Conservation (phyloP, 306 rosid species). For the Prunus mume region DNA sequence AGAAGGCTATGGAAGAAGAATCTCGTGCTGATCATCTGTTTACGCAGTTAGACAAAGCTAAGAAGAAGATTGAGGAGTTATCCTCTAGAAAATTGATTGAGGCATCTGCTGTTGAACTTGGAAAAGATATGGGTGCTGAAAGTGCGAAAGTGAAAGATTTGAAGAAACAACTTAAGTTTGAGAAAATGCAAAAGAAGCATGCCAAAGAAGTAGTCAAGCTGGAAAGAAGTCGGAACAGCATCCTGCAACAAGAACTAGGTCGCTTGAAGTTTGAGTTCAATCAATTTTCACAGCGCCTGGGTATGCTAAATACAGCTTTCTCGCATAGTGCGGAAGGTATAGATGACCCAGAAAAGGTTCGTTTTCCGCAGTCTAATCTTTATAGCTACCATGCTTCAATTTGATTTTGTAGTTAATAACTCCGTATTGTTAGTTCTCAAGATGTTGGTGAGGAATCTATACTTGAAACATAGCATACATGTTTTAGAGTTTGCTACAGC, state of each 20-base stretch:
- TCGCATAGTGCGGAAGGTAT: slow-evolving; percentile 39
- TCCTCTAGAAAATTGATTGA: slow-evolving; percentile 42
- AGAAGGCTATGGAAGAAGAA: slow-evolving; percentile 55
- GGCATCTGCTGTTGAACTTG: slow-evolving; percentile 31
- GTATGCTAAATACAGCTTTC: slow-evolving; percentile 46
- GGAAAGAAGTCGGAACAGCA: slow-evolving; percentile 49
- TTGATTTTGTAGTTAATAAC: background rate
- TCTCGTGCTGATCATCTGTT: slow-evolving; percentile 47
- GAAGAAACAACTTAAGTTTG: slow-evolving; percentile 58
- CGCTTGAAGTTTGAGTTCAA: slow-evolving; percentile 51
- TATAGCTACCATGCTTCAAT: background rate
- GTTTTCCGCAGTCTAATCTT: slow-evolving; percentile 28
- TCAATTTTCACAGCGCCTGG: slow-evolving; percentile 56
- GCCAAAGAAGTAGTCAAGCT: slow-evolving; percentile 49
- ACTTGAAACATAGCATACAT: background rate
- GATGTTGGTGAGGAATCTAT: slow-evolving; percentile 5
- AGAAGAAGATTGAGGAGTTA: slow-evolving; percentile 46
- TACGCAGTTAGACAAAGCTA: slow-evolving; percentile 48
- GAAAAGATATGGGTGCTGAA: slow-evolving; percentile 32
- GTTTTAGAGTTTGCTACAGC: slow-evolving; percentile 7
- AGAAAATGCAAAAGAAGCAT: slow-evolving; percentile 54
- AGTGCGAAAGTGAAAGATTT: slow-evolving; percentile 45
- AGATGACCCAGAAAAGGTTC: slow-evolving; percentile 55
- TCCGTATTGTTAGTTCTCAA: background rate
- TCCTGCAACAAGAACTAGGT: slow-evolving; percentile 53